Conservation (phyloP, 2,329 filamentous ascomycete genomes). For the Hymenoscyphus albidus region DNA sequence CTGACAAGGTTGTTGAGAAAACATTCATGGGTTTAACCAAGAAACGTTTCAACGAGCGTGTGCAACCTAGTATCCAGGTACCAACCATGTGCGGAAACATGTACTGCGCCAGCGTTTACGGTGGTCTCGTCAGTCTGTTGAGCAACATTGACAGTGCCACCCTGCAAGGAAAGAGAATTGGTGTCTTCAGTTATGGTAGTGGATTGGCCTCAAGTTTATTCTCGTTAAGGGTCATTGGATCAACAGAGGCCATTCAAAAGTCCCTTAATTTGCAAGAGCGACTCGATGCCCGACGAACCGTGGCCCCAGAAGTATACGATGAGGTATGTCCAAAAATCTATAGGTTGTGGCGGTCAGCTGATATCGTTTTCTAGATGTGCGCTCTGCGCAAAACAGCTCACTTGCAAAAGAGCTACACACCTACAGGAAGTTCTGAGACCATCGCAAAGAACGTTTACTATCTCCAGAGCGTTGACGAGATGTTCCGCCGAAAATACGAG, state of each 20-base stretch:
- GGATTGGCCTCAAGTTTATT: conserved; percentile 67
- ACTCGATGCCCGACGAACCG: conserved; percentile 60
- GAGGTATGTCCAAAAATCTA: conserved; percentile 47
- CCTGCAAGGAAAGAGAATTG: conserved; percentile 52
- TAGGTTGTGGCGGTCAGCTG: conserved; percentile 16
- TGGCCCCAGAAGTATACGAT: conserved; percentile 71
- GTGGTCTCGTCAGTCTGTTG: conserved; percentile 50
- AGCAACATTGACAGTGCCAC: conserved; percentile 54
- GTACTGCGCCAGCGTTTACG: conserved; percentile 59
- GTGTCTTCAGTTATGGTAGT: conserved; percentile 66
- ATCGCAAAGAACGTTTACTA: conserved; percentile 70
- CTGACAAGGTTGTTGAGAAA: conserved; percentile 82
- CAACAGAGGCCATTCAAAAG: conserved; percentile 64
- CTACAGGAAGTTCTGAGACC: conserved; percentile 63
- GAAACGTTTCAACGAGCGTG: conserved; percentile 77
- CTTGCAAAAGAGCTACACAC: conserved; percentile 73
- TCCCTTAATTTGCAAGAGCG: conserved; percentile 66
- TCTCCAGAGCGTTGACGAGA: conserved; percentile 74
- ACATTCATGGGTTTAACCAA: conserved; percentile 80
- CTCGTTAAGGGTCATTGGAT: conserved; percentile 69
- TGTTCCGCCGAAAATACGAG: conserved; percentile 78
- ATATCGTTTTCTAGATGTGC: conserved; percentile 57
- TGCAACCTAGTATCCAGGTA: conserved; percentile 68
- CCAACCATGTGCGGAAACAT: conserved; percentile 70
- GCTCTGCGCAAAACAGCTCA: conserved; percentile 78